Evolutionary conservation across 352 stramenopile species (phyloP).

Genomic region (Phytophthora macrochlamydospora): DNA sequence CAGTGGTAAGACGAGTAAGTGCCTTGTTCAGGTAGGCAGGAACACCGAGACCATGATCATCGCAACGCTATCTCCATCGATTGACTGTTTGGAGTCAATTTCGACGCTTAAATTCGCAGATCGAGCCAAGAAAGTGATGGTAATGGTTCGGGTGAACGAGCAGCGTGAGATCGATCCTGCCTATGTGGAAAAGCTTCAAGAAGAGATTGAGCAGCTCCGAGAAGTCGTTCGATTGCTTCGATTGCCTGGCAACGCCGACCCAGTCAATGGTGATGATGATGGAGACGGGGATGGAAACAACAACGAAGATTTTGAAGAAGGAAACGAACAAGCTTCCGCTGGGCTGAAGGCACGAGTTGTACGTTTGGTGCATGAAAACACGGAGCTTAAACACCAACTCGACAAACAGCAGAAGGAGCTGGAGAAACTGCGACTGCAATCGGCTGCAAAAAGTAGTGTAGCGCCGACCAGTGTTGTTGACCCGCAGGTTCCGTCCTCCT

Average conservation of each 20-base stretch:
- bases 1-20: too few relatives aligned
- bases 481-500: conserved; percentile 22
- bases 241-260: conserved; percentile 12
- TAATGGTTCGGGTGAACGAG: conserved; percentile 85
- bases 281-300: conserved; percentile 16
- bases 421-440: conserved; percentile 42
- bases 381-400: conserved; percentile 61
- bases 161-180: conserved; percentile 84
- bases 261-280: conserved; percentile 8
- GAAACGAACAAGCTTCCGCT: conserved; percentile 2
- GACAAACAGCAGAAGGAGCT: conserved; percentile 68
- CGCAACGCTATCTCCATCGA: conserved; percentile 85
- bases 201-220: conserved; percentile 83
- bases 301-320: conserved; percentile 28
- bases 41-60: conserved; percentile 94
- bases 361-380: conserved; percentile 68
- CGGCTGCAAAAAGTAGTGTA: conserved; percentile 5
- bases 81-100: conserved; percentile 90
- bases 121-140: conserved; percentile 91
- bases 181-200: conserved; percentile 88
- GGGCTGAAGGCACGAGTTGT: conserved; percentile 47
- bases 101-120: conserved; percentile 95
- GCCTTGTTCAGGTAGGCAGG: conserved; percentile 45
- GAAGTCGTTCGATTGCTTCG: conserved; percentile 59
- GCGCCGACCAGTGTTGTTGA: conserved; percentile 12